Conservation (phyloP, 1,284 basidiomycete genomes). For the Mycena citricolor region DNA sequence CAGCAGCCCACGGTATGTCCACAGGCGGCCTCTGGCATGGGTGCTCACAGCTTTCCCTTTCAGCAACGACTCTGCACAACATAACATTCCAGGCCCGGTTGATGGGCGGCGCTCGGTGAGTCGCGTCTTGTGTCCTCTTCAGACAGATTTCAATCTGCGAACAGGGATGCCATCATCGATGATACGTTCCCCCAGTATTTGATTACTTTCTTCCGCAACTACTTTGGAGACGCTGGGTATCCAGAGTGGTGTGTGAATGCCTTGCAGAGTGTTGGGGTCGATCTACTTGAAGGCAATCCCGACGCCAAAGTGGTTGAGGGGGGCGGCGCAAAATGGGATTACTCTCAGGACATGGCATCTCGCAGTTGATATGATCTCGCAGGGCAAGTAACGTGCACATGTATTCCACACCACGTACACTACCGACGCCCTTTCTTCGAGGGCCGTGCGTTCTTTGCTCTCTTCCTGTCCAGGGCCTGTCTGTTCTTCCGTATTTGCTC, state of each 20-base stretch:
- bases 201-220: conserved; percentile 67
- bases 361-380: conserved; percentile 25
- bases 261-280: conserved; percentile 71
- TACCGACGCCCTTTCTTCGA: conserved; percentile 51
- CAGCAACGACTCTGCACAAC: conserved; percentile 79
- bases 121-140: not conserved
- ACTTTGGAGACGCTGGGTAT: conserved; percentile 69
- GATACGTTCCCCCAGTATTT: conserved; percentile 77
- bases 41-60: conserved; percentile 14
- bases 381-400: conserved; percentile 13
- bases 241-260: conserved; percentile 85
- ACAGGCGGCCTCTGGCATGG: conserved; percentile 76
- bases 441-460: conserved; percentile 76
- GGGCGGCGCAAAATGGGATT: conserved; percentile 74
- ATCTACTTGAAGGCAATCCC: conserved; percentile 56
- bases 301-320: conserved; percentile 43
- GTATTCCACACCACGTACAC: too few species aligned
- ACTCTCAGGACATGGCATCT: conserved; percentile 31
- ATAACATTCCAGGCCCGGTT: conserved; percentile 79
- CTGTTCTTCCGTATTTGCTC: conserved; percentile 83
- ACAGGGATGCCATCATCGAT: conserved; percentile 64
- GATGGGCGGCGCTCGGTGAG: conserved; percentile 67
- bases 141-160: too few species aligned
- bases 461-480: conserved; percentile 58
- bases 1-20: conserved; percentile 70